Evolutionary conservation across 495 filamentous ascomycete genomes (phyloP).

Genomic region (Evansstolkia leycettana): DNA sequence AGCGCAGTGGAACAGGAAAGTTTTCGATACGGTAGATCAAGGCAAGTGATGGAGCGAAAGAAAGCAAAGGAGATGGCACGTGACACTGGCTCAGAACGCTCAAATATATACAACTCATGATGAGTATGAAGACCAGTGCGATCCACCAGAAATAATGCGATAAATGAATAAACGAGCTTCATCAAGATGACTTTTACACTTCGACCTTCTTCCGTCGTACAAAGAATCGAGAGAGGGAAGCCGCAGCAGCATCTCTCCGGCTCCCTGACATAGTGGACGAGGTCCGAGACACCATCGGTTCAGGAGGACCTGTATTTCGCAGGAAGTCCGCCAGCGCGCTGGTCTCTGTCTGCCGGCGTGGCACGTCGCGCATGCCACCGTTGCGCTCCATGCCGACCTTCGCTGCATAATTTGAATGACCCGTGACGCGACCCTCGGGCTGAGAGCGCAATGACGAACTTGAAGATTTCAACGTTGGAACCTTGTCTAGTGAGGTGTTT

Average conservation of each 20-base stretch:
- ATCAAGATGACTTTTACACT: slow-evolving; percentile 8
- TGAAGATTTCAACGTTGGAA: slow-evolving; percentile 18
- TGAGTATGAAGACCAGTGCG: too few species aligned
- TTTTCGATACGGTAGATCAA: too few species aligned
- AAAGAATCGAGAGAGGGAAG: slow-evolving; percentile 27
- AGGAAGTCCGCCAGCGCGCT: slow-evolving; percentile 74
- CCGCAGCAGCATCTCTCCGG: not conserved
- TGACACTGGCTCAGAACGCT: slow-evolving; percentile 23
- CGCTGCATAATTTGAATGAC: slow-evolving; percentile 24
- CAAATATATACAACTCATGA: slow-evolving; percentile 19
- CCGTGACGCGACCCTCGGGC: slow-evolving; percentile 8
- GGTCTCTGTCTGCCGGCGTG: slow-evolving; percentile 37
- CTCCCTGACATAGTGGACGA: slow-evolving; percentile 1
- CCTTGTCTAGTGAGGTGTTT: slow-evolving; percentile 14
- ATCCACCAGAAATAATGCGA: too few species aligned
- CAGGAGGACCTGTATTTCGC: slow-evolving; percentile 61
- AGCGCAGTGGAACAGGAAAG: too few species aligned
- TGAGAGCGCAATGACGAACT: slow-evolving; percentile 22
- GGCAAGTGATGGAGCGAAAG: not conserved
- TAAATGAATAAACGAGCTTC: not conserved
- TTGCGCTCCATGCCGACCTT: slow-evolving; percentile 29
- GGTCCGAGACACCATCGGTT: slow-evolving; percentile 13
- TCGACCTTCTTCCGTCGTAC: slow-evolving; percentile 31
- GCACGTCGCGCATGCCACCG: slow-evolving; percentile 11
- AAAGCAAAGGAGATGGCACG: slow-evolving; percentile 10